A percentile compares a stretch with the other conserved stretches of the same genome.
These are phyloP conservation scores for Babesia sp. DNA, from an alignment of 169 alveolate genomes.

Conservation along the genomic window DNA sequence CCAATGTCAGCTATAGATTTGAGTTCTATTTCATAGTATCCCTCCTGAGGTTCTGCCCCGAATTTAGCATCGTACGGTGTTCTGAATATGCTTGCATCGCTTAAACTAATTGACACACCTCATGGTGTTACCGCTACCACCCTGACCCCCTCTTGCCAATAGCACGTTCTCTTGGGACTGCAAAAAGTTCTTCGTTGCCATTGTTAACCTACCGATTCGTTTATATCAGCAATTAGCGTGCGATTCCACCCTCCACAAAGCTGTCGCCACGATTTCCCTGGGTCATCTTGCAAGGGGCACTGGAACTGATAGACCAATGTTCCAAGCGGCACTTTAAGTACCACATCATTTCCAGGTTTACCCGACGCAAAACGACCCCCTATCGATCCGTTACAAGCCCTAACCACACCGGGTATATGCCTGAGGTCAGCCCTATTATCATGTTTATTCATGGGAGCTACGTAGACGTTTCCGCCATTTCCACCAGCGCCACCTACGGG, in stretches of 20 bases:
- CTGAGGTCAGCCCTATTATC: constrained; percentile 36
- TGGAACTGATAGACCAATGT: constrained; percentile 46
- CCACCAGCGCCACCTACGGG: constrained; percentile 71
- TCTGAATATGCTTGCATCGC: neutral
- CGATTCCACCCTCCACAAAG: constrained; percentile 38
- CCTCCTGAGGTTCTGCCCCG: constrained; percentile 53
- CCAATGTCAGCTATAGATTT: constrained; percentile 66
- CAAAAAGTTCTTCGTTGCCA: neutral
- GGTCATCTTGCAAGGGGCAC: neutral
- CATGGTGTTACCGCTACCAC: constrained; percentile 64
- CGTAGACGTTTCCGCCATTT: constrained; percentile 52
- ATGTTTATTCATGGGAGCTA: constrained; percentile 31
- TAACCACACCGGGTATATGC: constrained; percentile 41
- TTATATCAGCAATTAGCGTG: constrained; percentile 44
- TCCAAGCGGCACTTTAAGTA: constrained; percentile 57
- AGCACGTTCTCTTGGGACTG: constrained; percentile 41
- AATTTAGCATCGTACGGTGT: constrained; percentile 56
- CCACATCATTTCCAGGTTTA: constrained; percentile 43
- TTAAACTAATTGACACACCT: constrained; percentile 9
- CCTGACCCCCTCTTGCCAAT: constrained; percentile 56
- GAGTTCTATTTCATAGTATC: constrained; percentile 53
- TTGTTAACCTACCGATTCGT: constrained; percentile 23
- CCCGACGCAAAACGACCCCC: constrained; percentile 48
- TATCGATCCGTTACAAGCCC: constrained; percentile 37
- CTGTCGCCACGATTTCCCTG: constrained; percentile 32